Evolutionary conservation across 1,284 basidiomycete species (phyloP), one percentile per base, ranked within the genome.

Genomic region (Pulveroboletus sp.): DNA sequence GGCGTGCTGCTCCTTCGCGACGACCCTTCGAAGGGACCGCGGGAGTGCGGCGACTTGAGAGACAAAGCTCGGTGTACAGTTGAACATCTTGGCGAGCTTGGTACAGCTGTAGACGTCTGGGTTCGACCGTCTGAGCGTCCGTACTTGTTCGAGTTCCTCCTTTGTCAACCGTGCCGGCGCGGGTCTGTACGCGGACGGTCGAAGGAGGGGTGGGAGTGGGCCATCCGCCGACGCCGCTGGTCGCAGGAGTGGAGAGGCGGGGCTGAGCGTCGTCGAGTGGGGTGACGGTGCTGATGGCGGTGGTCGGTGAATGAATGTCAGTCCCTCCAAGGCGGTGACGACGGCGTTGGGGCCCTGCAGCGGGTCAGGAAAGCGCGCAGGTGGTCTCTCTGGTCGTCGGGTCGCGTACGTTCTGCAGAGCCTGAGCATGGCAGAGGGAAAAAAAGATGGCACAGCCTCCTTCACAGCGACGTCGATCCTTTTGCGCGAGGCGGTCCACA

Each of bases 221-320:
- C 59, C 64, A 4, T 61, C 59, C 13, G 65, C 58, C 11, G 71
- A 44, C 11, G 73, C 61, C 5, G 73, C 65, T 35, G 76, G 66
- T 4, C 63, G 62, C 13, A 91, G 78, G 4, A 91, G 76, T 0
- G 89, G 87, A 0, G 89, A 91, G 4, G 79, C 72, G 15, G 89
- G 89, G 16, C 78, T 75, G 11, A 82, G 82, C 3, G 82, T 84
- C 56, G 83, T 80, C 19, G 89, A 91, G 57, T 79, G 75, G 7
- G 88, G 87, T 16, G 87, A 78, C 6, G 86, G 84, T 11, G 82
- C 79, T 3, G 85, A 82, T 0, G 89, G 87, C 0, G 89, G 89
- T 29, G 87, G 87, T 44, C 89, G 84, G 68, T 88, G 87, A 58
- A 91, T 84, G 68, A 91, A 91, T 1, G 87, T 88, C 54, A 89